phyloP scores from a whole-genome alignment of 2,329 filamentous ascomycete genomes.

The Rhynchosporium graminicola region DNA sequence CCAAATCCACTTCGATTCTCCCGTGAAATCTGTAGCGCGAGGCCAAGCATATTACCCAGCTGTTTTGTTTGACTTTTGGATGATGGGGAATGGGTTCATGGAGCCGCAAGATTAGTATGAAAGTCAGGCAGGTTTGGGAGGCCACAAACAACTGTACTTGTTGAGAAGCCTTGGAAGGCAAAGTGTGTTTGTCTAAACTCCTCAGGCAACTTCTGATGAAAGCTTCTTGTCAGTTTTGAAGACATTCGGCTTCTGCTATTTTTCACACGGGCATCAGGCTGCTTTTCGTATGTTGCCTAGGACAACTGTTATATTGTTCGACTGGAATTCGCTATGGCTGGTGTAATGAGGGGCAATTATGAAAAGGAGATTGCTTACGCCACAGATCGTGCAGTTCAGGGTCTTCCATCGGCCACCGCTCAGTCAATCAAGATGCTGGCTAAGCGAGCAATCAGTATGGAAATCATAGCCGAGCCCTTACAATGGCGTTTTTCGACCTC shows the following conservation, averaged over 20 bases:
- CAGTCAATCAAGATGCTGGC: not conserved
- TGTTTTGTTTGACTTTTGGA: not conserved
- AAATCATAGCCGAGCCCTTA: not conserved
- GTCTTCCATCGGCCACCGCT: conserved; percentile 1
- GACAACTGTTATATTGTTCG: not conserved
- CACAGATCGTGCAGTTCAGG: conserved; percentile 2
- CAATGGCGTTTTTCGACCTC: not conserved
- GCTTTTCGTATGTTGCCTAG: not conserved
- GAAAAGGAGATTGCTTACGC: conserved; percentile 10
- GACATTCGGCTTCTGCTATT: not conserved
- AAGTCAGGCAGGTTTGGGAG: not conserved
- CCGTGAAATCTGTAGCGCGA: conserved; percentile 7
- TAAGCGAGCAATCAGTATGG: not conserved
- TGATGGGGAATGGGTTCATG: not conserved
- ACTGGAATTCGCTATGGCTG: not conserved
- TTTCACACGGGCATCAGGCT: not conserved
- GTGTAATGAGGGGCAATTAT: conserved; percentile 13
- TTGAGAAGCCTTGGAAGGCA: conserved; percentile 13
- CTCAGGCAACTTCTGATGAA: not conserved
- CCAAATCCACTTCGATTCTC: not conserved
- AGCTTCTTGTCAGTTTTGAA: not conserved
- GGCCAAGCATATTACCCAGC: conserved; percentile 9
- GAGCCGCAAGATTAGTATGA: conserved; percentile 6
- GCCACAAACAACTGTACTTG: not conserved
- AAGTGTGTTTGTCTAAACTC: conserved; percentile 5